Evolutionary conservation across 2,329 filamentous ascomycete genomes (phyloP).

Genomic region (Penicillium sp.): DNA sequence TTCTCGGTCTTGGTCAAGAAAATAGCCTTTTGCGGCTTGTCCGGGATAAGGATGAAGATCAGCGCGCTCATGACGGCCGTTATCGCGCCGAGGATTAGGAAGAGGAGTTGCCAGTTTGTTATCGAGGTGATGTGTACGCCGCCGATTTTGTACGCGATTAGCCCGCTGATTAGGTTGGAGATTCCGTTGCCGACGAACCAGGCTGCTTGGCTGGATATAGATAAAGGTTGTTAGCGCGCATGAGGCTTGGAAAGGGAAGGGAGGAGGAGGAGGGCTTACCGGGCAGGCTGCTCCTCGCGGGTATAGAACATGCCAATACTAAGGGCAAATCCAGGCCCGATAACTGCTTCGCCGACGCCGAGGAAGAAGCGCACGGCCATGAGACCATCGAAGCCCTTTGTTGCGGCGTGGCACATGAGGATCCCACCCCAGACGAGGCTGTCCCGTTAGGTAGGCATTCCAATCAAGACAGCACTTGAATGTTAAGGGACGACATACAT

Average conservation of each 20-base stretch:
- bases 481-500: conserved; percentile 31
- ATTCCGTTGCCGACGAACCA: conserved; percentile 43
- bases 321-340: conserved; percentile 35
- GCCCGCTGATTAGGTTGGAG: conserved; percentile 34
- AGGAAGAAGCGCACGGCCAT: conserved; percentile 12
- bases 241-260: neutral
- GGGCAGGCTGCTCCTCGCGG: conserved; percentile 38
- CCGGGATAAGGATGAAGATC: conserved; percentile 29
- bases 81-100: conserved; percentile 38
- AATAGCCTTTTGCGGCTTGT: conserved; percentile 45
- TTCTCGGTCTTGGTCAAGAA: conserved; percentile 50
- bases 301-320: conserved; percentile 45
- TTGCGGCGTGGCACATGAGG: conserved; percentile 39
- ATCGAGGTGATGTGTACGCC: conserved; percentile 27
- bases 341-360: conserved; percentile 30
- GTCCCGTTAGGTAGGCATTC: conserved; percentile 27
- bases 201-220: conserved; percentile 32
- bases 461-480: too few relatives aligned
- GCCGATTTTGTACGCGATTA: conserved; percentile 38
- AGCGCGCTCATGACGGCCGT: conserved; percentile 29
- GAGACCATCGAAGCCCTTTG: conserved; percentile 20
- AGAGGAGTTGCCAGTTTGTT: conserved; percentile 37
- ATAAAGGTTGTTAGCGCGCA: neutral
- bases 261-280: conserved; percentile 8
- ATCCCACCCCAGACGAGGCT: conserved; percentile 38